Base-by-base conservation (phyloP, 2,329 filamentous ascomycete genomes). In the Aspergillus tubingensis region DNA sequence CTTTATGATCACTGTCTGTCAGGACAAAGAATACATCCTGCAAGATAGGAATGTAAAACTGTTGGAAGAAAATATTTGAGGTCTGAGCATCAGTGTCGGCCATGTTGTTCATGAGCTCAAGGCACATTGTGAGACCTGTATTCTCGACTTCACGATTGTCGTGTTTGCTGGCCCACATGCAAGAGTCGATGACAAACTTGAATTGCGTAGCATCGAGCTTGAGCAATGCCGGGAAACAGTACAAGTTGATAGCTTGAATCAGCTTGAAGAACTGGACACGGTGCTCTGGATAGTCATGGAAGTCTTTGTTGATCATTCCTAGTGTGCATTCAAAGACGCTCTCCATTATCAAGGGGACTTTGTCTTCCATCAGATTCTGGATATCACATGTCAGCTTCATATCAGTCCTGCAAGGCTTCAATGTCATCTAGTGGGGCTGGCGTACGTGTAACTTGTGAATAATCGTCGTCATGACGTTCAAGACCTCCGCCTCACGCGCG, bases 231-330 rank as follows among this genome's bases (percentile, higher is more conserved):
- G 92, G 92, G 88, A 99, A 99, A 79, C 95, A 99, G 76, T 96
- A 92, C 51, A 98, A 81, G 77, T 99, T 99, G 80, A 99, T 98
- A 13, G 94, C 91, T 68, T 96, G 87, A 39, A 99, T 85, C 23
- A 99, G 86, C 78, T 96, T 97, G 85, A 99, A 99, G 79, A 99
- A 99, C 77, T 98, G 94, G n/a, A 99, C 95, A 60, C 96, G 90
- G 75, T 99, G 95, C 77, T 99, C 95, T 0, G 95, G 95, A 77
- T 96, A 99, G 75, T 99, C 95, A 50, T 96, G 97, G 79, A 99
- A 99, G 78, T 99, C 95, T 81, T 99, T 99, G 86, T 98, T 99
- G 81, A 99, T 99, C 95, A 99, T 99, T 72, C 96, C 92, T 59
- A 99, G 83, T 3, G 95, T 99, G 82, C 94, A 98, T 78, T 98